These are phyloP conservation scores for Ceratocystis destructans DNA, from an alignment of 2,329 filamentous ascomycete species.

Conservation along the genomic window DNA sequence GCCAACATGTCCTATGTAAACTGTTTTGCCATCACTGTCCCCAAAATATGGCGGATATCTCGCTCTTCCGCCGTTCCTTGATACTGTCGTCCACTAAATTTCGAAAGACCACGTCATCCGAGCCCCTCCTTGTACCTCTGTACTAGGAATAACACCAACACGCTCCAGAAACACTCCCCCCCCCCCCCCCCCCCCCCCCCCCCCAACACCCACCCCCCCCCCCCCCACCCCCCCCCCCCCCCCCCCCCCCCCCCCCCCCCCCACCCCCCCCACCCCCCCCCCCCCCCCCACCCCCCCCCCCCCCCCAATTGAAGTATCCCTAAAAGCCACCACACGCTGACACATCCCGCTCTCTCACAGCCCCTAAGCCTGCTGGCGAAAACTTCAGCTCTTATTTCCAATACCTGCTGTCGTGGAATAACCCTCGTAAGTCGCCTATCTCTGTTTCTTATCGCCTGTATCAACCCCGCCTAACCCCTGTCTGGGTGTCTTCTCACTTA, in stretches of 20 bases:
- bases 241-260: not conserved
- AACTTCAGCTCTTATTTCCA: conserved; percentile 61
- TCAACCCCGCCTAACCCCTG: conserved; percentile 18
- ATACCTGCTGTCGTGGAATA: conserved; percentile 55
- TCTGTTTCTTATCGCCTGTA: not conserved
- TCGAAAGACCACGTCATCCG: conserved; percentile 13
- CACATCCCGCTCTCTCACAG: not conserved
- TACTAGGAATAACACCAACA: not conserved
- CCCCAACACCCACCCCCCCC: not conserved
- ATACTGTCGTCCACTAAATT: not conserved
- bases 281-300: not conserved
- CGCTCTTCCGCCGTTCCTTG: not conserved
- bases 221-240: not conserved
- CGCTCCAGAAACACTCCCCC: not conserved
- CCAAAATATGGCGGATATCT: not conserved
- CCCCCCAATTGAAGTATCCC: too few relatives aligned
- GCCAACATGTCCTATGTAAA: not conserved
- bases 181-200: not conserved
- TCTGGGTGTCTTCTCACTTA: not conserved
- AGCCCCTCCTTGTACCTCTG: conserved; percentile 8
- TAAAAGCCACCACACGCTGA: not conserved
- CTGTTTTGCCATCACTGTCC: not conserved
- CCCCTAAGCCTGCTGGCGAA: conserved; percentile 31
- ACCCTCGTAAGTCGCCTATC: conserved; percentile 40
- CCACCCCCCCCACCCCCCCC: not conserved